These are phyloP conservation scores for Sarocladium strictum DNA, from an alignment of 2,329 filamentous ascomycete genomes.

Conservation along the genomic window DNA sequence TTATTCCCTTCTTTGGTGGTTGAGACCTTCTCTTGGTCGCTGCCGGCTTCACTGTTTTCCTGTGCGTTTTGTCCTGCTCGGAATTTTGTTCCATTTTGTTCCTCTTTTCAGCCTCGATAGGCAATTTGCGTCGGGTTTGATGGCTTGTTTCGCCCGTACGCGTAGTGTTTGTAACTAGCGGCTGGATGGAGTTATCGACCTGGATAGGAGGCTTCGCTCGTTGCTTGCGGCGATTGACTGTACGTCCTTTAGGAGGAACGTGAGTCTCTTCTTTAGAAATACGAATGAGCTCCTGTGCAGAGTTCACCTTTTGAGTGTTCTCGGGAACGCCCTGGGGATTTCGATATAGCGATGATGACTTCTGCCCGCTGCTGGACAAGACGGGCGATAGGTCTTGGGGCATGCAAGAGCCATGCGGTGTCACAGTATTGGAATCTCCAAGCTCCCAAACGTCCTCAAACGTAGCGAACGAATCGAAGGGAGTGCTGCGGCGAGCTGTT, in stretches of 20 bases:
- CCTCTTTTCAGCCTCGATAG: neutral
- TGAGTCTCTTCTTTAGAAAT: neutral
- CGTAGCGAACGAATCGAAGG: neutral
- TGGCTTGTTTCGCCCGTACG: no score
- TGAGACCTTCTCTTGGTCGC: neutral
- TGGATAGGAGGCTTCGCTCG: conserved; percentile 26
- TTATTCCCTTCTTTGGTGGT: neutral
- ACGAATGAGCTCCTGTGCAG: neutral
- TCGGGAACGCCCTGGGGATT: neutral
- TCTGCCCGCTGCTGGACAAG: neutral
- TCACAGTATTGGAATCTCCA: neutral
- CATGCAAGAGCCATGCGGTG: neutral
- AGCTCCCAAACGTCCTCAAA: conserved; percentile 8
- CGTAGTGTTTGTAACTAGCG: no score
- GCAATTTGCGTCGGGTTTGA: neutral
- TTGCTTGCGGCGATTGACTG: conserved; percentile 19
- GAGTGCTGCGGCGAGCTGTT: conserved; percentile 12
- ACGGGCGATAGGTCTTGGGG: neutral
- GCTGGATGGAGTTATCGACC: conserved; percentile 25
- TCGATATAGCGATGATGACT: neutral
- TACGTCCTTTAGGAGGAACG: conserved; percentile 14
- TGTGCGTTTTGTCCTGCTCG: no score
- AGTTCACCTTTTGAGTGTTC: no score
- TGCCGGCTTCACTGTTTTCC: no score
- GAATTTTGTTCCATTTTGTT: neutral